Percentiles rank a stretch among this genome's conserved stretches.
phyloP scores from a whole-genome alignment of 768 basidiomycete genomes.

The Clavaria fumosa region DNA sequence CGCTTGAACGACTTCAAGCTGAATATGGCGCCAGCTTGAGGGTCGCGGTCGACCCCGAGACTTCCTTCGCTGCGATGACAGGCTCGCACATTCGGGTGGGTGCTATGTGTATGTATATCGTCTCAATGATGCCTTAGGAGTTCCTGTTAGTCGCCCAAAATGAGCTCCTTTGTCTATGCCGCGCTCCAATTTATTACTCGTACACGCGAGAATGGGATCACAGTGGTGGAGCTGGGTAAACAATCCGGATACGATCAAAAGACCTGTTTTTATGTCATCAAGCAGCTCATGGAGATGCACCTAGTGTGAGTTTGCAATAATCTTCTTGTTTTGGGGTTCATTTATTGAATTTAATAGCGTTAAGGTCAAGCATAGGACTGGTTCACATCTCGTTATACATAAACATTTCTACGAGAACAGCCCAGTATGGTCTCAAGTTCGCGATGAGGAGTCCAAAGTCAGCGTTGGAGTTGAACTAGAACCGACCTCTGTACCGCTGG shows the following conservation, averaged over 20 bases:
- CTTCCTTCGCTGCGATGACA: constrained; percentile 64
- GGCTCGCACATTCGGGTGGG: constrained; percentile 74
- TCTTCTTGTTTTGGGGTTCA: background rate
- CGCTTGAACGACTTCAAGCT: constrained; percentile 39
- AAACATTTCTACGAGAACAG: constrained; percentile 70
- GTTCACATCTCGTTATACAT: constrained; percentile 67
- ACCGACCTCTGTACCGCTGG: too few relatives aligned
- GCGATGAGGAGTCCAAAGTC: constrained; percentile 49
- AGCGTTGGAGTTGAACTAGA: too few relatives aligned
- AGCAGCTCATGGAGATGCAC: constrained; percentile 56
- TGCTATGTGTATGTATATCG: constrained; percentile 5
- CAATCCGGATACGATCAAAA: constrained; percentile 78
- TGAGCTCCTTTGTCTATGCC: constrained; percentile 76
- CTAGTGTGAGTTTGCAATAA: constrained; percentile 38
- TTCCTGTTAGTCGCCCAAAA: constrained; percentile 47
- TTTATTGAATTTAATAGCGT: constrained; percentile 26
- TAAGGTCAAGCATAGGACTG: constrained; percentile 66
- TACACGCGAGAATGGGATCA: constrained; percentile 61
- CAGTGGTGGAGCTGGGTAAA: constrained; percentile 63
- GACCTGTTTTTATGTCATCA: constrained; percentile 76
- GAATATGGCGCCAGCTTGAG: constrained; percentile 50
- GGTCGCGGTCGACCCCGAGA: constrained; percentile 60
- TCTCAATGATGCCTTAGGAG: constrained; percentile 6
- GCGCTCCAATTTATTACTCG: constrained; percentile 76
- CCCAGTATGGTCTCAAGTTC: constrained; percentile 61